Conservation (phyloP, 2,329 filamentous ascomycete genomes). For the Monosporascus sp. region DNA sequence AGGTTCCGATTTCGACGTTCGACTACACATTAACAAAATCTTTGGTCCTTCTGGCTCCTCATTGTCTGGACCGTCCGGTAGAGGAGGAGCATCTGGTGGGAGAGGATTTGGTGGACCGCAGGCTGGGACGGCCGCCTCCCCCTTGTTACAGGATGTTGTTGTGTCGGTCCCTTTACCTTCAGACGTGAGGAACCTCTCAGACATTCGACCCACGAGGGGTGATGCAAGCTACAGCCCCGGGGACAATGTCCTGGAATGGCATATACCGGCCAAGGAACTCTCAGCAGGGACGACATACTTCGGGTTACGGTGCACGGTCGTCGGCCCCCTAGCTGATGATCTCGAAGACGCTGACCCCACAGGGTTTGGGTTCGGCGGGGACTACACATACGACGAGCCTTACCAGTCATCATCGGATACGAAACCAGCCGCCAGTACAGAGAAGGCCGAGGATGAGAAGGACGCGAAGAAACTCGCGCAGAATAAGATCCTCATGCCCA, state of each 20-base stretch:
- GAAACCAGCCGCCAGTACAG: slow-evolving; percentile 28
- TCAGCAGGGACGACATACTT: slow-evolving; percentile 62
- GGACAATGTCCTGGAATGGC: slow-evolving; percentile 75
- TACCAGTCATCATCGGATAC: slow-evolving; percentile 45
- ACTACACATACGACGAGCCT: slow-evolving; percentile 51
- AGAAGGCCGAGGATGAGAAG: slow-evolving; percentile 35
- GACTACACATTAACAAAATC: slow-evolving; percentile 65
- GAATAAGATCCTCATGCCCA: slow-evolving; percentile 76
- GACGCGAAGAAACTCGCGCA: slow-evolving; percentile 57
- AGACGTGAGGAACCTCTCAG: slow-evolving; percentile 75
- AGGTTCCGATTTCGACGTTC: slow-evolving; percentile 85
- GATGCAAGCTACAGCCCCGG: slow-evolving; percentile 77
- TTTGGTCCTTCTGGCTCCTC: slow-evolving; percentile 43
- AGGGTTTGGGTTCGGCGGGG: slow-evolving; percentile 46
- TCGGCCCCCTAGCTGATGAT: slow-evolving; percentile 55
- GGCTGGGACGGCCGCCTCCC: slow-evolving; percentile 52
- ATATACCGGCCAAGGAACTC: slow-evolving; percentile 72
- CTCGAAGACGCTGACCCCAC: slow-evolving; percentile 42
- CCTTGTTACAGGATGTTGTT: slow-evolving; percentile 68
- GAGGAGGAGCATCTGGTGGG: slow-evolving; percentile 35
- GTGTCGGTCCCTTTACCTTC: slow-evolving; percentile 76
- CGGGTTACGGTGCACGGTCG: slow-evolving; percentile 73
- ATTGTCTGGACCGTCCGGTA: slow-evolving; percentile 33
- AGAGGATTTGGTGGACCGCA: slow-evolving; percentile 42
- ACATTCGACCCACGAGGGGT: slow-evolving; percentile 74